A percentile compares a stretch with the other conserved stretches of the same genome.
Conservation (phyloP, 1,284 basidiomycete genomes). For the Ustilago crameri region DNA sequence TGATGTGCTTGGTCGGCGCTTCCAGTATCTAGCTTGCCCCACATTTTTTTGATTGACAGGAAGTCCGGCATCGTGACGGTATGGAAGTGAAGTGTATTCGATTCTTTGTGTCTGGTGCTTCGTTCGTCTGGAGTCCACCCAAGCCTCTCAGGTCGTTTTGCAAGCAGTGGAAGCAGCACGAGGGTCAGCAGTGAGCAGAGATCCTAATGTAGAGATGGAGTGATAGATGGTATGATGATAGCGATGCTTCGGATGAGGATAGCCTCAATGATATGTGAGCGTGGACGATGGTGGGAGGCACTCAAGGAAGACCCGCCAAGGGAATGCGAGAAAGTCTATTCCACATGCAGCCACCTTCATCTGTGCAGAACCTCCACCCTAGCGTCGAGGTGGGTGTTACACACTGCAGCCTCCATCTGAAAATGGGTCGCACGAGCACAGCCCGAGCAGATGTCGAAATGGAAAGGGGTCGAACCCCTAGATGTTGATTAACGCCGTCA, state of each 20-base stretch:
- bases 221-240: neutral
- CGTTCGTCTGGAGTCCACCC: neutral
- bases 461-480: slow-evolving; percentile 15
- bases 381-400: neutral
- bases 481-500: slow-evolving; percentile 28
- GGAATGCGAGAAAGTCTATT: neutral
- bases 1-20: slow-evolving; percentile 10
- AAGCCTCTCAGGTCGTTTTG: too few species aligned
- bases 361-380: neutral
- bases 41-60: slow-evolving; percentile 47
- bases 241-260: neutral
- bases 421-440: slow-evolving; percentile 5
- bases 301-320: neutral
- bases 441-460: slow-evolving; percentile 1
- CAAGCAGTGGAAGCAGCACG: too few species aligned
- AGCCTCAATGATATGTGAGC: neutral
- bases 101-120: neutral
- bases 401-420: neutral
- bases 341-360: neutral
- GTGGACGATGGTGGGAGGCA: neutral
- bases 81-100: neutral
- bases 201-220: neutral
- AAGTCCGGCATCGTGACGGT: slow-evolving; percentile 47
- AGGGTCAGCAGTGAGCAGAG: neutral
- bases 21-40: slow-evolving; percentile 44